phyloP scores from a whole-genome alignment of 768 basidiomycete genomes.

The Mycena amicta region DNA sequence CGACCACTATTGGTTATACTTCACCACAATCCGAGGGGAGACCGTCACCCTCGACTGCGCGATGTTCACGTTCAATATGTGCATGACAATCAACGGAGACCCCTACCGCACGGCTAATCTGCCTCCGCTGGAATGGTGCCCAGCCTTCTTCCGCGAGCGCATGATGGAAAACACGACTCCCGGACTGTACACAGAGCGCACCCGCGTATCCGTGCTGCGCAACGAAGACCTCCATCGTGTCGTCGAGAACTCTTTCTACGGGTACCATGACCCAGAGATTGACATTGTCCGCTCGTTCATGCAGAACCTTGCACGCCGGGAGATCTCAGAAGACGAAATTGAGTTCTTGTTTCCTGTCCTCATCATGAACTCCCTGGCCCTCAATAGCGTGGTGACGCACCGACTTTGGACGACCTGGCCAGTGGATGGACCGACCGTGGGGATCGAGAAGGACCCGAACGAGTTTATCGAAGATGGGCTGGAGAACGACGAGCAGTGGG shows the following conservation, averaged over 20 bases:
- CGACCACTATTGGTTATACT: constrained; percentile 55
- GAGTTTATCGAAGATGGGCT: constrained; percentile 18
- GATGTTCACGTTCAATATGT: constrained; percentile 49
- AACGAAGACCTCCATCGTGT: constrained; percentile 27
- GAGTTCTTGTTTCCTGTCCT: constrained; percentile 22
- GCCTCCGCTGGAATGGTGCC: constrained; percentile 20
- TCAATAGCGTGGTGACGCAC: constrained; percentile 8
- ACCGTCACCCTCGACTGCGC: constrained; percentile 42
- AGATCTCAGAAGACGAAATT: constrained; percentile 24
- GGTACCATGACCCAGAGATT: constrained; percentile 2
- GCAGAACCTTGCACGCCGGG: constrained; percentile 32
- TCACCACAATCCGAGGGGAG: constrained; percentile 44
- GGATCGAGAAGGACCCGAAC: constrained; percentile 30
- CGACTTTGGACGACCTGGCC: constrained; percentile 29
- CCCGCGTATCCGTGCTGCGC: constrained; percentile 34
- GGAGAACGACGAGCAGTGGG: constrained; percentile 24
- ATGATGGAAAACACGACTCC: constrained; percentile 17
- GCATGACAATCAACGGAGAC: constrained; percentile 19
- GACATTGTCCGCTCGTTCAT: constrained; percentile 29
- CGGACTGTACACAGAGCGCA: constrained; percentile 13
- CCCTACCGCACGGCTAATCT: constrained; percentile 22
- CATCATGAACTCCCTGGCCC: background rate
- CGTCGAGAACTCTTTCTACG: constrained; percentile 13
- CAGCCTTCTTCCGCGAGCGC: constrained; percentile 30
- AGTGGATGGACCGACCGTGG: constrained; percentile 17